These are phyloP conservation scores for Withania somnifera DNA, from an alignment of 305 asterid genomes.

Conservation along the genomic window DNA sequence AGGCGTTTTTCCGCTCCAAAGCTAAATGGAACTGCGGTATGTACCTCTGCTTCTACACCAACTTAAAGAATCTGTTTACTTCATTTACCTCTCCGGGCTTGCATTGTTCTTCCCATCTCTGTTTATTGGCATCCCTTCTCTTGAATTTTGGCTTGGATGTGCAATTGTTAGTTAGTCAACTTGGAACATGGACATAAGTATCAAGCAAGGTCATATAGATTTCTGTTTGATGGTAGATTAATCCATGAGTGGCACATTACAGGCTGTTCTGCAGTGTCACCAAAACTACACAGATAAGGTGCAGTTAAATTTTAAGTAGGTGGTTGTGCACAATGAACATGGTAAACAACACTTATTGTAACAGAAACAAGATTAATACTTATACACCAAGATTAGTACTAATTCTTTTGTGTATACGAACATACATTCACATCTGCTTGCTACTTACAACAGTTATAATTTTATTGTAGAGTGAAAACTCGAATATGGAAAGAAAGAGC, in stretches of 20 bases:
- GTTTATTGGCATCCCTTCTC: not conserved
- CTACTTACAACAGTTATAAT: not conserved
- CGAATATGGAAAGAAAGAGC: not conserved
- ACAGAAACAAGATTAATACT: too few relatives aligned
- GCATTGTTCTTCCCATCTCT: not conserved
- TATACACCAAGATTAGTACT: not conserved
- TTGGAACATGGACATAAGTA: not conserved
- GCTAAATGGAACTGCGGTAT: constrained; percentile 51
- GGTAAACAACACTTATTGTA: not conserved
- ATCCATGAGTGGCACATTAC: not conserved
- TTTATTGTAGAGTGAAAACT: not conserved
- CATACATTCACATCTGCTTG: not conserved
- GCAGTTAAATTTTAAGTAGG: not conserved
- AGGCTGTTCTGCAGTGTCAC: not conserved
- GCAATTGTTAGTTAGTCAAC: not conserved
- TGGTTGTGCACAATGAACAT: not conserved
- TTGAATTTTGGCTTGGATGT: not conserved
- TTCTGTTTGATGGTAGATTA: not conserved
- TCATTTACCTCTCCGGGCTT: not conserved
- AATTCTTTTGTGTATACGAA: not conserved
- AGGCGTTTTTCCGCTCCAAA: constrained; percentile 34
- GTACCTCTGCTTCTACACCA: not conserved
- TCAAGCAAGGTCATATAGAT: not conserved
- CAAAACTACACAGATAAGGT: not conserved
- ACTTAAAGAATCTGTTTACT: not conserved